Conservation (phyloP, 305 asterid genomes). For the Fraxinus platypoda region DNA sequence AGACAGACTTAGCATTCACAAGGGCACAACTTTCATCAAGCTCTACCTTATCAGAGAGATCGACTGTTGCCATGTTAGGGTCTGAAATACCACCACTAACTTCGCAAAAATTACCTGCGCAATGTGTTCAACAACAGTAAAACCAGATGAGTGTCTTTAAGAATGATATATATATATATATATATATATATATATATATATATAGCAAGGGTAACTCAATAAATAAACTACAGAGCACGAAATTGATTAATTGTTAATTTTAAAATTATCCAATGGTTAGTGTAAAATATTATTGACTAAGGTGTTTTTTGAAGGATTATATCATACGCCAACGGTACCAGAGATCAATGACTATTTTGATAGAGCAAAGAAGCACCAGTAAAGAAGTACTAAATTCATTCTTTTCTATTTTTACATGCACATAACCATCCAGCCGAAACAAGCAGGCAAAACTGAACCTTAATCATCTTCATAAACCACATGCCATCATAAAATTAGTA, state of each 20-base stretch:
- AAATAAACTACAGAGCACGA: not conserved
- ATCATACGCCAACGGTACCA: not conserved
- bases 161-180: not conserved
- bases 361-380: not conserved
- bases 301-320: not conserved
- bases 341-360: not conserved
- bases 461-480: not conserved
- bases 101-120: constrained; percentile 33
- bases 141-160: not conserved
- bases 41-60: constrained; percentile 45
- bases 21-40: constrained; percentile 26
- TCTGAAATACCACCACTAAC: constrained; percentile 29
- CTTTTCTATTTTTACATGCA: not conserved
- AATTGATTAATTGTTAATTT: not conserved
- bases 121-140: constrained; percentile 5
- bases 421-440: not conserved
- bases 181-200: too few species aligned
- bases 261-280: not conserved
- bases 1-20: constrained; percentile 24
- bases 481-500: not conserved
- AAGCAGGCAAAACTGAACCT: not conserved
- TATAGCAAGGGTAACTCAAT: not conserved
- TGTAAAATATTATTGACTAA: not conserved
- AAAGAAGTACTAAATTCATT: not conserved
- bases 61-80: constrained; percentile 55